Percentiles rank a stretch among this genome's conserved stretches.
phyloP scores from a whole-genome alignment of 331 rosid genomes.

The Cucumis variabilis region DNA sequence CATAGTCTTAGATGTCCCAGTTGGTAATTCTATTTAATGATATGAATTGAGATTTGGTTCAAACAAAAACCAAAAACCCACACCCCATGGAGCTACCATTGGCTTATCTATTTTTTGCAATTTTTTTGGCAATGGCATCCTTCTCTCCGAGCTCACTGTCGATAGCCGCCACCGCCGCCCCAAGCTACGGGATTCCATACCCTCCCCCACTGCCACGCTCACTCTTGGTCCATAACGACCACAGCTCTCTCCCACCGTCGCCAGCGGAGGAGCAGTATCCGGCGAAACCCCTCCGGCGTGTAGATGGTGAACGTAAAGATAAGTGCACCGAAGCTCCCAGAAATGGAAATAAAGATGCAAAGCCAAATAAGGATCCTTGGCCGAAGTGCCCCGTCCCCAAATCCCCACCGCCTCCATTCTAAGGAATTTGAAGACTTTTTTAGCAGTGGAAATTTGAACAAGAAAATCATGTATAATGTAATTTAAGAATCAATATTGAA shows the following conservation, averaged over 20 bases:
- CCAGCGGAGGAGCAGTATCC: neutral
- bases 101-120: slow-evolving; percentile 49
- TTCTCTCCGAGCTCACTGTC: slow-evolving; percentile 43
- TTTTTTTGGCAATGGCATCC: slow-evolving; percentile 38
- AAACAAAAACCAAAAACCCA: slow-evolving; percentile 22
- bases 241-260: neutral
- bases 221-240: neutral
- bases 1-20: too few species aligned
- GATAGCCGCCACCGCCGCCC: slow-evolving; percentile 35
- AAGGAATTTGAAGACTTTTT: neutral
- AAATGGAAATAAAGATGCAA: neutral
- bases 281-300: neutral
- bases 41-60: neutral
- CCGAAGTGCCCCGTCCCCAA: neutral
- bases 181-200: neutral
- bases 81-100: slow-evolving; percentile 49
- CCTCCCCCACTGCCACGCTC: neutral
- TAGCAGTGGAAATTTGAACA: neutral
- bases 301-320: neutral
- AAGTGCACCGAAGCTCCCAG: neutral
- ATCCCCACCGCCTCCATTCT: slow-evolving; percentile 19
- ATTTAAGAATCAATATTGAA: neutral
- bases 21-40: slow-evolving; percentile 50
- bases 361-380: neutral
- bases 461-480: too few species aligned